Evolutionary conservation across 208 protist genomes (phyloP), one percentile per base, ranked within the genome.

Genomic region (Crithidia expoeki): DNA sequence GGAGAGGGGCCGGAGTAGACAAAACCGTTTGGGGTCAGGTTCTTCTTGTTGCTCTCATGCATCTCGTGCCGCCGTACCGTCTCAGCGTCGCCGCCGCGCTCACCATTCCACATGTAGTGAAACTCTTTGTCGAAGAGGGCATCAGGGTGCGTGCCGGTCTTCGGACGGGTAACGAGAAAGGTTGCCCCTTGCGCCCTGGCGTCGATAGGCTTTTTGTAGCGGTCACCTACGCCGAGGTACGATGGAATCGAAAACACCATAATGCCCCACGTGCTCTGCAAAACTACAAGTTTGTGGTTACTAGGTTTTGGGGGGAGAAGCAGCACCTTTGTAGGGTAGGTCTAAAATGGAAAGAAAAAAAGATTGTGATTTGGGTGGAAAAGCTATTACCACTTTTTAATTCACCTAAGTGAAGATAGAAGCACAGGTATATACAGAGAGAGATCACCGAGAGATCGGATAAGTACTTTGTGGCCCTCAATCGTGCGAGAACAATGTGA

Each of bases 231-330:
- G 59, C 87, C 62, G 27, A 96, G 64, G 71, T 92, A 96, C 28
- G 92, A 95, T 17, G 93, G 92, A 47, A 93, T 95, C 4, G 89
- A 94, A 56, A 97, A 97, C 14, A 96, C 89, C 88, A 97, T 94
- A n/a, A n/a, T n/a, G n/a, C n/a, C n/a, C n/a, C n/a, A n/a, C n/a
- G n/a, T n/a, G n/a, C n/a, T n/a, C 25, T 62, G 27, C 27, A 47
- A 61, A 61, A 30, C 21, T 51, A 66, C 14, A 16, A n/a, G n/a
- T n/a, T n/a, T n/a, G n/a, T n/a, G n/a, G n/a, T n/a, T n/a, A n/a
- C n/a, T n/a, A n/a, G n/a, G n/a, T n/a, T n/a, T n/a, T n/a, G n/a
- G n/a, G n/a, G n/a, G n/a, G n/a, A n/a, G n/a, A n/a, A n/a, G n/a
- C n/a, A n/a, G n/a, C n/a, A n/a, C n/a, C n/a, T n/a, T n/a, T n/a